Conservation (phyloP, 768 basidiomycete species). For the Suillus subluteus region DNA sequence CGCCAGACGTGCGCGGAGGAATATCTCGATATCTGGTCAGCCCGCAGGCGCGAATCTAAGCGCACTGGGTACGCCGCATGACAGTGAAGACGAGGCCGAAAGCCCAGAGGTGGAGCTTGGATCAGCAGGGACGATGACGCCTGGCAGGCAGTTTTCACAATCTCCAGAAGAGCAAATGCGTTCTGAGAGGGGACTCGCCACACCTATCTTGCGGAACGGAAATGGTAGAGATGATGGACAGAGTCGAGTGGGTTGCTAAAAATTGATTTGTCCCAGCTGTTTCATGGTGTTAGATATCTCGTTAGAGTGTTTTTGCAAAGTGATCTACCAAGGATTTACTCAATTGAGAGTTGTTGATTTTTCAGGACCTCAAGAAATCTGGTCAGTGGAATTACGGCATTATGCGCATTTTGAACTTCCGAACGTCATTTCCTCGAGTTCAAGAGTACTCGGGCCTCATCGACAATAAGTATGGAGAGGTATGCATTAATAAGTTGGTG, state of each 20-base stretch:
- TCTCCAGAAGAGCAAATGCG: slow-evolving; percentile 52
- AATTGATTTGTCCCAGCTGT: not conserved
- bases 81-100: slow-evolving; percentile 45
- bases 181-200: slow-evolving; percentile 64
- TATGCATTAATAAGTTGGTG: not conserved
- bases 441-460: not conserved
- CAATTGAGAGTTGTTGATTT: not conserved
- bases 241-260: slow-evolving; percentile 9
- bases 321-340: not conserved
- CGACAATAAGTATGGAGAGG: not conserved
- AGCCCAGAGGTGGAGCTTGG: slow-evolving; percentile 51
- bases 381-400: not conserved
- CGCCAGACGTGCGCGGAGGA: slow-evolving; percentile 68
- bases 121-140: slow-evolving; percentile 18
- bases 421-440: not conserved
- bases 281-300: slow-evolving; percentile 7
- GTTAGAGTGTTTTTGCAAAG: not conserved
- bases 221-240: slow-evolving; percentile 32
- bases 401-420: not conserved
- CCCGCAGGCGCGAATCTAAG: slow-evolving; percentile 23
- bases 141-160: slow-evolving; percentile 22
- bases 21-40: slow-evolving; percentile 34
- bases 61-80: slow-evolving; percentile 35
- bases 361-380: not conserved
- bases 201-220: slow-evolving; percentile 62